Evolutionary conservation across 306 rosid species (phyloP).

Genomic region (Rubus idaeus): DNA sequence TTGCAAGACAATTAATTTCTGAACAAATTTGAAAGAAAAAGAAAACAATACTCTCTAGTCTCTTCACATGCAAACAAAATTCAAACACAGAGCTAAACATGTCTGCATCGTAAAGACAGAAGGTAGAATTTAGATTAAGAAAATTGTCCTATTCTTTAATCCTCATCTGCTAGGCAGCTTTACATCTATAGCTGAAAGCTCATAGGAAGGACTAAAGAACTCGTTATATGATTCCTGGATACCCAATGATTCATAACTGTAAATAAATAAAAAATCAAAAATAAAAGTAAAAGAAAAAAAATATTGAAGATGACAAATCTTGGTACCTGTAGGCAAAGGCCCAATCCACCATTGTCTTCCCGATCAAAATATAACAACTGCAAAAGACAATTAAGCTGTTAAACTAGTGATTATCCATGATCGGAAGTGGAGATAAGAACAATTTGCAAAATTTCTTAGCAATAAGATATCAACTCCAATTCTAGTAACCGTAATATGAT

Average conservation of each 20-base stretch:
- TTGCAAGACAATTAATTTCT: background rate
- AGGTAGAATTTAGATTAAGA: background rate
- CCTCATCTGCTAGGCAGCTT: background rate
- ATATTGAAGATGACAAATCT: conserved; percentile 15
- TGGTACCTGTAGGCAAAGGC: conserved; percentile 91
- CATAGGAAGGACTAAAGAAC: background rate
- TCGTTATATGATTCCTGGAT: background rate
- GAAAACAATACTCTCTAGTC: background rate
- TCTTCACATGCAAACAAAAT: background rate
- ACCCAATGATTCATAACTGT: background rate
- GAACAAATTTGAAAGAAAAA: background rate
- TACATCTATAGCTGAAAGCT: background rate
- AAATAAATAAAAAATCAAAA: background rate
- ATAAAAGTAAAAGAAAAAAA: background rate
- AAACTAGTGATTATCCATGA: background rate
- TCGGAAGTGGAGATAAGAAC: background rate
- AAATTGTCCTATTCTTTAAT: background rate
- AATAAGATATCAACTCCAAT: background rate
- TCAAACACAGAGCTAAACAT: background rate
- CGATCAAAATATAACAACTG: conserved; percentile 89
- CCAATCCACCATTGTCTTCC: conserved; percentile 81
- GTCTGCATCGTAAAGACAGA: background rate
- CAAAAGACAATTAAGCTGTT: conserved; percentile 11
- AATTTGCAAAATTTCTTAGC: background rate
- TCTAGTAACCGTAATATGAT: background rate